These are phyloP conservation scores for Teratosphaeria destructans DNA, from an alignment of 2,329 filamentous ascomycete species.

Conservation along the genomic window DNA sequence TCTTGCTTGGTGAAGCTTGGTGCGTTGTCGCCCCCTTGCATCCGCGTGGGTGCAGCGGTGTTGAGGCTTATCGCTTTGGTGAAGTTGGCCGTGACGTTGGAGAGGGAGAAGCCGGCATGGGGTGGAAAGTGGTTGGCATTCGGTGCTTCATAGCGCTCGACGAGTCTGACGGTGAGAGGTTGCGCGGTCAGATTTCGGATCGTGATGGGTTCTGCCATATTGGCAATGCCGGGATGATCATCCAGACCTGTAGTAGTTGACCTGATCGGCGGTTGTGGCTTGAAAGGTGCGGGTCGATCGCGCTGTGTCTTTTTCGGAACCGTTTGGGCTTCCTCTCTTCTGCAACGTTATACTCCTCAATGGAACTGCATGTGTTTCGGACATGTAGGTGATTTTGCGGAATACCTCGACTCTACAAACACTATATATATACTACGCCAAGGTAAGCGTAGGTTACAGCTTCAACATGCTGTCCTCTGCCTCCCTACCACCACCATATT, in stretches of 20 bases:
- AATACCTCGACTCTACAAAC: too few relatives aligned
- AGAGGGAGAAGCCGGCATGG: constrained; percentile 13
- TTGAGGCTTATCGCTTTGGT: constrained; percentile 24
- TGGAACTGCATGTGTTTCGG: too few relatives aligned
- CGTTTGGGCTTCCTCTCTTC: neutral
- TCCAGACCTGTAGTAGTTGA: neutral
- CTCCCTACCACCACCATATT: too few relatives aligned
- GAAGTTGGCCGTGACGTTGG: constrained; percentile 28
- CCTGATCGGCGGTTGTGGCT: neutral
- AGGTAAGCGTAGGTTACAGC: too few relatives aligned
- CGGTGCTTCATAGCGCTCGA: constrained; percentile 61
- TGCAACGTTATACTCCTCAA: too few relatives aligned
- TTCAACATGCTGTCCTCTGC: too few relatives aligned
- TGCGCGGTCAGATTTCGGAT: constrained; percentile 74
- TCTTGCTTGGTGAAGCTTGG: constrained; percentile 52
- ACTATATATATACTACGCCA: too few relatives aligned
- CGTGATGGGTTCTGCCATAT: constrained; percentile 41
- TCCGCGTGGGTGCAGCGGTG: constrained; percentile 27
- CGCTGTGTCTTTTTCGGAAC: neutral
- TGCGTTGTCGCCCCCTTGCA: constrained; percentile 43
- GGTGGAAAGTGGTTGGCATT: constrained; percentile 28
- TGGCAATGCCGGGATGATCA: neutral
- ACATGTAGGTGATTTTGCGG: too few relatives aligned
- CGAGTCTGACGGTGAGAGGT: constrained; percentile 58
- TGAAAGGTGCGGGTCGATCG: neutral